Conservation (phyloP, 2,329 filamentous ascomycete species). For the Talaromyces rugulosus region DNA sequence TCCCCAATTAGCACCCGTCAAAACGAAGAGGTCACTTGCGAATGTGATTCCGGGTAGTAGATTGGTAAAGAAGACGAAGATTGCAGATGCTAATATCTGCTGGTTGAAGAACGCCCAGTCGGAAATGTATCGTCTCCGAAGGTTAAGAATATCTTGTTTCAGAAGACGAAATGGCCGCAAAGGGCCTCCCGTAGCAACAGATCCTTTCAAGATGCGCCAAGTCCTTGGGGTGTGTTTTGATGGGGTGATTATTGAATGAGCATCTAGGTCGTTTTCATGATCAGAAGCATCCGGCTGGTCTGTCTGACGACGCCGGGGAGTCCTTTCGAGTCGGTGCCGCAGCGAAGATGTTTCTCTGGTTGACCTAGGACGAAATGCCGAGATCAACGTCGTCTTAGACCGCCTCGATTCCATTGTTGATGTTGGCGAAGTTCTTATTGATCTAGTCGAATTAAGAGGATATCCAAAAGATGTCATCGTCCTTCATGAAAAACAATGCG, state of each 20-base stretch:
- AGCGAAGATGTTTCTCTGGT: constrained; percentile 22
- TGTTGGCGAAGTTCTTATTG: neutral
- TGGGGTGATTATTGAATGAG: constrained; percentile 33
- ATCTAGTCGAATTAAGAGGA: neutral
- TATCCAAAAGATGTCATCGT: neutral
- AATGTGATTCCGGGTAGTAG: constrained; percentile 64
- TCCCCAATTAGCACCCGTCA: constrained; percentile 61
- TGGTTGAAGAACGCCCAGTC: constrained; percentile 62
- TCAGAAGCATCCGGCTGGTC: constrained; percentile 13
- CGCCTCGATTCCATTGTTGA: neutral
- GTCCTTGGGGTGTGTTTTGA: constrained; percentile 34
- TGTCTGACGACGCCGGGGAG: constrained; percentile 15
- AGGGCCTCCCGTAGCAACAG: constrained; percentile 36
- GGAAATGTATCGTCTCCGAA: constrained; percentile 47
- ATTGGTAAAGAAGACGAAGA: constrained; percentile 66
- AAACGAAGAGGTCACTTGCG: constrained; percentile 59
- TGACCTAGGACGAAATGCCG: constrained; percentile 31
- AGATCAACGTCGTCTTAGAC: constrained; percentile 26
- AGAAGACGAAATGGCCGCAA: constrained; percentile 53
- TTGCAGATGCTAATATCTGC: constrained; percentile 58
- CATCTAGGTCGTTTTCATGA: constrained; percentile 21
- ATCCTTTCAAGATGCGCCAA: constrained; percentile 25
- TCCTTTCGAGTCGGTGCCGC: constrained; percentile 20
- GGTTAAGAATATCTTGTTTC: constrained; percentile 45
- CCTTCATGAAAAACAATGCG: neutral